phyloP scores from a whole-genome alignment of 2,329 filamentous ascomycete genomes.

The Curvularia lunata region DNA sequence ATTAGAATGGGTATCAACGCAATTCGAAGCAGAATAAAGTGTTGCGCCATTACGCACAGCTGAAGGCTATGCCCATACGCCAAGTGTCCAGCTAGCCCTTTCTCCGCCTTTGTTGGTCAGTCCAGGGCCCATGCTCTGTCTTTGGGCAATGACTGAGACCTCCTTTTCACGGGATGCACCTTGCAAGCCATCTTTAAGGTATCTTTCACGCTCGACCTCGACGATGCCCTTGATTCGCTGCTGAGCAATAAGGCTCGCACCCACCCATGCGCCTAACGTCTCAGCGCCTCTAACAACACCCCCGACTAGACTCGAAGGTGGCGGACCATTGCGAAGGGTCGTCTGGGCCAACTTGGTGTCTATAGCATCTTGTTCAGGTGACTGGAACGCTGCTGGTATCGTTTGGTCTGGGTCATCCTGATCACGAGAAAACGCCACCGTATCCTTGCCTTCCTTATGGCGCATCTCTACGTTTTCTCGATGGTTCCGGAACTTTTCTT shows the following conservation, averaged over 20 bases:
- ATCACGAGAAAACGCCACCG: constrained; percentile 29
- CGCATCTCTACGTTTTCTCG: constrained; percentile 31
- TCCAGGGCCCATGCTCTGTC: constrained; percentile 69
- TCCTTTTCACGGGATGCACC: constrained; percentile 68
- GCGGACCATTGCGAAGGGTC: constrained; percentile 51
- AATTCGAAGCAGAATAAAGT: constrained; percentile 1
- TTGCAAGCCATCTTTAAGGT: constrained; percentile 69
- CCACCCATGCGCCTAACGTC: constrained; percentile 75
- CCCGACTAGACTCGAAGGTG: constrained; percentile 52
- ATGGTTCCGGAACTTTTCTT: constrained; percentile 33
- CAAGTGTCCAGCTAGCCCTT: constrained; percentile 49
- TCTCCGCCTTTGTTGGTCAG: constrained; percentile 40
- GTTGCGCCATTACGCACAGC: neutral
- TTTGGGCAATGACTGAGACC: constrained; percentile 62
- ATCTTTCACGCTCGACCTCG: constrained; percentile 73
- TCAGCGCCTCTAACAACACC: constrained; percentile 71
- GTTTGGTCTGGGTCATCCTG: constrained; percentile 14
- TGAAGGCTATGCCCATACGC: constrained; percentile 46
- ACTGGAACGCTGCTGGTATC: constrained; percentile 51
- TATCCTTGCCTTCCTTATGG: constrained; percentile 32
- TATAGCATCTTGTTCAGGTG: constrained; percentile 63
- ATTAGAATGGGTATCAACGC: constrained; percentile 19
- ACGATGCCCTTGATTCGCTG: constrained; percentile 73
- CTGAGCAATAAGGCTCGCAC: constrained; percentile 72
- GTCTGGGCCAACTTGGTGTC: constrained; percentile 63